Base-by-base conservation (phyloP, 177 flowering plant species). In the Vitis hybrid region DNA sequence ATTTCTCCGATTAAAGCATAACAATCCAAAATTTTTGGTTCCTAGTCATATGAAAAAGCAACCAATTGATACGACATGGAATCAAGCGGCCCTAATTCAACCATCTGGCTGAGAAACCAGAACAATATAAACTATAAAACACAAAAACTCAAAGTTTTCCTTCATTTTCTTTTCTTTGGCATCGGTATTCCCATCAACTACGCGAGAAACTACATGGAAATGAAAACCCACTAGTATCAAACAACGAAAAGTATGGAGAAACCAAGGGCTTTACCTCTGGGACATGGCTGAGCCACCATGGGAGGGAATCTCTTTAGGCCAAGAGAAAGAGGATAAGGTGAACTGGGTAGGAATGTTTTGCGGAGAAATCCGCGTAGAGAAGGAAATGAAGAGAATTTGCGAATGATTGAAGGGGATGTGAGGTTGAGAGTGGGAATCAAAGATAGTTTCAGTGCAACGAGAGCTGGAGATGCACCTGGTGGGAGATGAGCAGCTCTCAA, bases 401-500 rank as follows among this genome's bases (percentile, higher is more conserved):
- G 76, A 49, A 51, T 58, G 9, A 8, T 49, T 1, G 72, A 64
- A 73, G 70, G 63, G 0, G 74, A 61, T 32, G 81, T 72, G 69
- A 73, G 46, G 14, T 18, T 27, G 20, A 69, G 66, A 71, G 73
- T 54, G 9, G 83, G 74, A 56, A 71, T 15, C 11, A 76, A 12
- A 32, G 81, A 73, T 35, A 54, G 66, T 63, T 66, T 70, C 12
- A 76, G 66, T 46, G 63, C 58, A 66, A 15, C 54, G 57, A 78
- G 55, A 12, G 62, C 76, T 21, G 85, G 76, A 14, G 83, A 64
- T 62, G 74, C 56, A 24, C 72, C 9, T 63, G 74, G 72, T 41
- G 73, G 76, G 62, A 79, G 52, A 72, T 70, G 66, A 58, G 77
- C 67, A 12, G 76, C 77, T 70, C 80, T 74, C 20, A 79, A 60